These are phyloP conservation scores for Hymenoscyphus fraxineus DNA, from an alignment of 2,329 filamentous ascomycete genomes.

Conservation along the genomic window DNA sequence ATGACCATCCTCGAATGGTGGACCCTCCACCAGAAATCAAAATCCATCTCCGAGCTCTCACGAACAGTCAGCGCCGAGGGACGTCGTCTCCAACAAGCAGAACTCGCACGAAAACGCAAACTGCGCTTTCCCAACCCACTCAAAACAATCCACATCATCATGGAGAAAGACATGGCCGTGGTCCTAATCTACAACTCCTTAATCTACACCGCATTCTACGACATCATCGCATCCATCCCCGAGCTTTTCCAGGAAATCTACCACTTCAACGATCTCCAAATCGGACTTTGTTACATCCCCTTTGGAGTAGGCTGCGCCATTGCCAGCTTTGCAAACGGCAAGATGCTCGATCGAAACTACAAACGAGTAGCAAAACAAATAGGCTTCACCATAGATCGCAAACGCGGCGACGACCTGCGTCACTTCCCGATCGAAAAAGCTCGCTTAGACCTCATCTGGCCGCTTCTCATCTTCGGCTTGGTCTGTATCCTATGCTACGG, in stretches of 20 bases:
- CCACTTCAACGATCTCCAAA: slow-evolving; percentile 33
- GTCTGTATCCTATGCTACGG: slow-evolving; percentile 52
- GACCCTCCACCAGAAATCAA: slow-evolving; percentile 25
- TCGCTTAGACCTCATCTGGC: slow-evolving; percentile 51
- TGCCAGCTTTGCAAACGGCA: slow-evolving; percentile 53
- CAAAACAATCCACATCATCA: slow-evolving; percentile 49
- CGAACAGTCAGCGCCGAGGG: slow-evolving; percentile 35
- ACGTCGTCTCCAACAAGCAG: slow-evolving; percentile 33
- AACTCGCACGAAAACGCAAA: slow-evolving; percentile 39
- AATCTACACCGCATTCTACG: slow-evolving; percentile 55
- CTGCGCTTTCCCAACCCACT: slow-evolving; percentile 55
- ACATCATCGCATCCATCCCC: slow-evolving; percentile 49
- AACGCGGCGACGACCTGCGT: slow-evolving; percentile 41
- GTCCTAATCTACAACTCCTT: slow-evolving; percentile 51
- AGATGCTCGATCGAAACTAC: slow-evolving; percentile 63
- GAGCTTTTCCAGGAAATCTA: slow-evolving; percentile 40
- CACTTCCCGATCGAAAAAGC: slow-evolving; percentile 37
- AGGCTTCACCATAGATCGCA: slow-evolving; percentile 57
- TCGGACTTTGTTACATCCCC: slow-evolving; percentile 38
- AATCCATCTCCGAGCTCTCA: slow-evolving; percentile 26
- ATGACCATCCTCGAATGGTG: slow-evolving; percentile 50
- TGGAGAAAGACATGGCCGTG: slow-evolving; percentile 55
- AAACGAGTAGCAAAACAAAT: slow-evolving; percentile 59
- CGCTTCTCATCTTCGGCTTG: slow-evolving; percentile 52
- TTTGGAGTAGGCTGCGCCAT: slow-evolving; percentile 47